These are phyloP conservation scores for Cryptosporidium sp. DNA, from an alignment of 169 alveolate genomes.

Conservation along the genomic window DNA sequence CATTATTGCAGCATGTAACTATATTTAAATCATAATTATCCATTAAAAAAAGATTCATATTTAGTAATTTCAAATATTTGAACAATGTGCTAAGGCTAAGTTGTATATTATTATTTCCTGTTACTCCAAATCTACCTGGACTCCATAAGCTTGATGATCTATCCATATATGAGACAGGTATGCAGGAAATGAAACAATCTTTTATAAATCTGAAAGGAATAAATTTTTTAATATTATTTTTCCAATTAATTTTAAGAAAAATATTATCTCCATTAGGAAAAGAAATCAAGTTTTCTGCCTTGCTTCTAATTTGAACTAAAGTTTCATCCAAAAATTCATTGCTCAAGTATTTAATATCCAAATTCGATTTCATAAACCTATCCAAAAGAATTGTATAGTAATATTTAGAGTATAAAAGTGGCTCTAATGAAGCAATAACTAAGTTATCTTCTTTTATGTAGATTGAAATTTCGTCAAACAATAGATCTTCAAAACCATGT, in stretches of 20 bases:
- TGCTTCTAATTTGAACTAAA: background rate
- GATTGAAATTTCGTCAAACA: background rate
- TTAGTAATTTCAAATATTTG: slow-evolving; percentile 38
- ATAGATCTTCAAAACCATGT: background rate
- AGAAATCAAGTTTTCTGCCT: background rate
- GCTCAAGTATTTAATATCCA: background rate
- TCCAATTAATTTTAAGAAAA: slow-evolving; percentile 2
- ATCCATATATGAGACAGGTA: slow-evolving; percentile 22
- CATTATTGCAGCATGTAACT: slow-evolving; percentile 21
- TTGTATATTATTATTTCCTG: slow-evolving; percentile 34
- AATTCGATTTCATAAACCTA: slow-evolving; percentile 3
- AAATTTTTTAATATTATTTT: background rate
- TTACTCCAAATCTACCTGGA: slow-evolving; percentile 56
- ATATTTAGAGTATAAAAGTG: slow-evolving; percentile 33
- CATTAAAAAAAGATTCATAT: slow-evolving; percentile 25
- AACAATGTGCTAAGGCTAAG: background rate
- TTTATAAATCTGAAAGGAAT: slow-evolving; percentile 28
- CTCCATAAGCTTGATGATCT: slow-evolving; percentile 51
- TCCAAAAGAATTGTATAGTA: slow-evolving; percentile 19
- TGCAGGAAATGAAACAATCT: slow-evolving; percentile 44
- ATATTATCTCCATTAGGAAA: background rate
- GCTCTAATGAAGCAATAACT: slow-evolving; percentile 16
- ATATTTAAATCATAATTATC: slow-evolving; percentile 1
- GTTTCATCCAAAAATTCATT: background rate
- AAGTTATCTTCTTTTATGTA: background rate